Percentiles rank a stretch among this genome's conserved stretches.
phyloP scores from a whole-genome alignment of 2,329 filamentous ascomycete species.

The Ceratocystis papillata region DNA sequence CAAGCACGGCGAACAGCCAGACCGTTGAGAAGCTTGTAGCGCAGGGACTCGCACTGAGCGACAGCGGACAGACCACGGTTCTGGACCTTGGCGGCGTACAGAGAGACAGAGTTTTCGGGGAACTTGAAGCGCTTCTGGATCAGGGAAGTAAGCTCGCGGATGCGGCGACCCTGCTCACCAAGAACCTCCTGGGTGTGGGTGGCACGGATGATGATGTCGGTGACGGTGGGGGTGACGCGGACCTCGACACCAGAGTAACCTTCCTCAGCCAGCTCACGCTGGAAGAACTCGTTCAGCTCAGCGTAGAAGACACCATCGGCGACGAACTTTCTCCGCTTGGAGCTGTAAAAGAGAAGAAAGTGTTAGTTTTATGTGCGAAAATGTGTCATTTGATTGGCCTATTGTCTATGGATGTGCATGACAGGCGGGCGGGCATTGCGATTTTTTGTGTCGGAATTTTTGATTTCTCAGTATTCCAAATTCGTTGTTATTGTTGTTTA shows the following conservation, averaged over 20 bases:
- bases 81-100: constrained; percentile 99
- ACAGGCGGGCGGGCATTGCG: background rate
- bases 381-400: background rate
- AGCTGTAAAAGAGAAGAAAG: constrained; percentile 41
- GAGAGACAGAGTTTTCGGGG: constrained; percentile 99
- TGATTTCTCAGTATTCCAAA: background rate
- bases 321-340: constrained; percentile 90
- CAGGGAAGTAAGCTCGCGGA: constrained; percentile 98
- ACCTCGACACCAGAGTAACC: constrained; percentile 99
- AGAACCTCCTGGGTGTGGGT: constrained; percentile 99
- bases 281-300: constrained; percentile 99
- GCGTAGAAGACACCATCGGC: constrained; percentile 99
- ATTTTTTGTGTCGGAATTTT: background rate
- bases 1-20: constrained; percentile 96
- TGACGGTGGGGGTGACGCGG: constrained; percentile 98
- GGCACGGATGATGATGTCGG: constrained; percentile 99
- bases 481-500: background rate
- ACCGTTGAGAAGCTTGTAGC: constrained; percentile 99
- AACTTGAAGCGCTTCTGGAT: constrained; percentile 99
- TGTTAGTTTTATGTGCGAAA: constrained; percentile 18
- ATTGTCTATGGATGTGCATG: background rate
- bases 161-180: constrained; percentile 98
- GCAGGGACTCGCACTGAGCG: constrained; percentile 99
- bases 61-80: constrained; percentile 99
- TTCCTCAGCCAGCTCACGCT: constrained; percentile 99